phyloP scores from a whole-genome alignment of 73 alveolate species.

The Tetrahymena elliotti region DNA sequence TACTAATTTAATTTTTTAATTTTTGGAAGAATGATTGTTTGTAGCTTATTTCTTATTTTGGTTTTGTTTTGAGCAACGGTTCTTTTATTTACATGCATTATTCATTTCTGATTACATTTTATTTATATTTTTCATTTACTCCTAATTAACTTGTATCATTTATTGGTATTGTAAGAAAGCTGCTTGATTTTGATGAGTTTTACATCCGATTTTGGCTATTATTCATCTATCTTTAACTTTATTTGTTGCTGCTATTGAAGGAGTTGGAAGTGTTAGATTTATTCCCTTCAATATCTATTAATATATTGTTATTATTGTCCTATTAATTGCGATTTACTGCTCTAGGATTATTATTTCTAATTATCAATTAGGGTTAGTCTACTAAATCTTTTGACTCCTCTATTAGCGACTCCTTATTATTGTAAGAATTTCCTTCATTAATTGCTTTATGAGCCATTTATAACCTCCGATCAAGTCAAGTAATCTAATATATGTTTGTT shows the following conservation, averaged over 20 bases:
- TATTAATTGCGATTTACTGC: neutral
- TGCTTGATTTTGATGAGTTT: neutral
- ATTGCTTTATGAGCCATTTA: neutral
- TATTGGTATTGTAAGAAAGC: neutral
- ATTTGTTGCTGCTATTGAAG: neutral
- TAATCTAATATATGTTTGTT: neutral
- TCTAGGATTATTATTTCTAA: neutral
- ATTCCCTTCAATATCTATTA: neutral
- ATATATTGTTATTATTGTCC: neutral
- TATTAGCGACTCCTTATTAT: neutral
- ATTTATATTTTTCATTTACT: neutral
- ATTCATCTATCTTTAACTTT: neutral
- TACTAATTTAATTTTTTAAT: neutral
- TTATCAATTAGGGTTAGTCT: neutral
- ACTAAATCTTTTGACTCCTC: neutral
- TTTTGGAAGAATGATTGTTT: neutral
- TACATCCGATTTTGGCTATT: neutral
- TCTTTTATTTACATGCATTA: neutral
- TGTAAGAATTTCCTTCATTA: neutral
- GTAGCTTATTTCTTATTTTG: neutral
- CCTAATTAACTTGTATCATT: neutral
- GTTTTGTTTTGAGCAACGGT: neutral
- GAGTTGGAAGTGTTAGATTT: neutral
- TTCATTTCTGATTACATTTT: neutral
- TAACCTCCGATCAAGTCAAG: neutral